Percentiles rank a stretch among this genome's conserved stretches.
Conservation (phyloP, 257 asterid genomes). For the Ophiorrhiza pumila region DNA sequence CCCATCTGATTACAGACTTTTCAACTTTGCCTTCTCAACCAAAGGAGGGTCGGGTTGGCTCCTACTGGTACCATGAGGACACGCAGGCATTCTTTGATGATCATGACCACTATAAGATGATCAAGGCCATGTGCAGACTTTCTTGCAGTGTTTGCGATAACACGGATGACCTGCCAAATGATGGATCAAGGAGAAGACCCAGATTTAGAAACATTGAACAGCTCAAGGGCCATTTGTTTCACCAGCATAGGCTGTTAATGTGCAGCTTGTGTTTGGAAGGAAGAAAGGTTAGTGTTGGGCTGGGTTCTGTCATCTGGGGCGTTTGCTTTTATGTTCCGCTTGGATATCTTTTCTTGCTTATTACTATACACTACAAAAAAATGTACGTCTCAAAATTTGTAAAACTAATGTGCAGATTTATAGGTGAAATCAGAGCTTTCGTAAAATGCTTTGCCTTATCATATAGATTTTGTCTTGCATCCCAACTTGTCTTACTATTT, state of each 20-base stretch:
- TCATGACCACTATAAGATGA: constrained; percentile 88
- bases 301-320: neutral
- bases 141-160: constrained; percentile 87
- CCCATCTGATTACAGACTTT: constrained; percentile 61
- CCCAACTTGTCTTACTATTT: no score
- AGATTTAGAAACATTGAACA: constrained; percentile 81
- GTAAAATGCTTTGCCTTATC: neutral
- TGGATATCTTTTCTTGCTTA: neutral
- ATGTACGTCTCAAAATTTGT: no score
- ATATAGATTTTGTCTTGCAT: neutral
- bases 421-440: neutral
- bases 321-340: neutral
- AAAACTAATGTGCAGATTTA: neutral
- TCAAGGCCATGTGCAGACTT: constrained; percentile 96
- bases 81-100: constrained; percentile 91
- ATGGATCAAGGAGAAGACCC: constrained; percentile 53
- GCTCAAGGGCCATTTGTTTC: constrained; percentile 81
- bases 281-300: constrained; percentile 55
- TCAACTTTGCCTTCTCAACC: constrained; percentile 56
- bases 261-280: constrained; percentile 98
- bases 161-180: constrained; percentile 44
- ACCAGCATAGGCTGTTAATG: constrained; percentile 76
- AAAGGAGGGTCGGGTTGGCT: constrained; percentile 74
- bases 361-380: no score
- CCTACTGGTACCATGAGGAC: constrained; percentile 90